phyloP scores from a whole-genome alignment of 768 basidiomycete species.

The Collybiopsis luxurians region DNA sequence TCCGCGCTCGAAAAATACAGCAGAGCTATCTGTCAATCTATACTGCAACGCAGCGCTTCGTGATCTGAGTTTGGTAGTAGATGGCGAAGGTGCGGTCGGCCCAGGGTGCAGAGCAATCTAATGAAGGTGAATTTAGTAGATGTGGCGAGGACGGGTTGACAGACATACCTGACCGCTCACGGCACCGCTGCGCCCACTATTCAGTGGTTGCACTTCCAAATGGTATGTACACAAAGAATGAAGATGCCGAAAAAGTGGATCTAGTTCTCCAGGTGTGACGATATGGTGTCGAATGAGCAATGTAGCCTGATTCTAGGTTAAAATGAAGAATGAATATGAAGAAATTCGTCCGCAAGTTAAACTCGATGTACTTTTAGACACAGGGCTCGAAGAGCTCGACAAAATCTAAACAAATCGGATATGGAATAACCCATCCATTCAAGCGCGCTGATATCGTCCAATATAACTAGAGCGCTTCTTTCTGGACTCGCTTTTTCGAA shows the following conservation, averaged over 20 bases:
- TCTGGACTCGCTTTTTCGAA: constrained; percentile 16
- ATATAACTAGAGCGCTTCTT: constrained; percentile 44
- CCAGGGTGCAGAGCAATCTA: constrained; percentile 67
- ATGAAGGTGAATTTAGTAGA: background rate
- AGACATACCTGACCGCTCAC: constrained; percentile 71
- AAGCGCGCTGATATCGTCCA: constrained; percentile 69
- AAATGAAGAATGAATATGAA: constrained; percentile 4
- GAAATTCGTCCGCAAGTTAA: background rate
- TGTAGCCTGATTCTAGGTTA: constrained; percentile 45
- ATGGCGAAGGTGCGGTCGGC: constrained; percentile 30
- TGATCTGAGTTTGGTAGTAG: constrained; percentile 38
- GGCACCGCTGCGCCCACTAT: constrained; percentile 73
- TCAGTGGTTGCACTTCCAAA: constrained; percentile 66
- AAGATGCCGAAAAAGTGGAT: constrained; percentile 57
- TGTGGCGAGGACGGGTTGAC: background rate
- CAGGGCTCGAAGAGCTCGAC: constrained; percentile 53
- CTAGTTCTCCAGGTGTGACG: constrained; percentile 51
- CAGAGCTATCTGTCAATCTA: constrained; percentile 61
- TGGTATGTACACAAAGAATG: constrained; percentile 67
- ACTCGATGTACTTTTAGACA: constrained; percentile 49
- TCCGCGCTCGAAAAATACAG: constrained; percentile 71
- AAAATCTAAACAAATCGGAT: constrained; percentile 52
- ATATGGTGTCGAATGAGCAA: constrained; percentile 67
- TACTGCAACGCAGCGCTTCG: constrained; percentile 67
- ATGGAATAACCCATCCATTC: constrained; percentile 67